Conservation (phyloP, 2,329 filamentous ascomycete genomes). For the Cordyceps cateniannulata region DNA sequence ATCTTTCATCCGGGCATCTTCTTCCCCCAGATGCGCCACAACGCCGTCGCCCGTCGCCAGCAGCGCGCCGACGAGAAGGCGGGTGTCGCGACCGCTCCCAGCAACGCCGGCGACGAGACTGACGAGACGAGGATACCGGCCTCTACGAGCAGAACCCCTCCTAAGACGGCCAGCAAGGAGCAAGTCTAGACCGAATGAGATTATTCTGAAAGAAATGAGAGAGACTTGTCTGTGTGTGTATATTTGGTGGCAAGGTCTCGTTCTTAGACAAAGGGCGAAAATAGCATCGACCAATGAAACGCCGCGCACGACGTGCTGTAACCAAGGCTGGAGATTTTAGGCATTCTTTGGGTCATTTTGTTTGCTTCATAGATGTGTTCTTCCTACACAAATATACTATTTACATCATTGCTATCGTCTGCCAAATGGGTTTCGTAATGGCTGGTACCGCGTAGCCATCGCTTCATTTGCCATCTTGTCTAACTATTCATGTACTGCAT, state of each 20-base stretch:
- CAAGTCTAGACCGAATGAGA: slow-evolving; percentile 9
- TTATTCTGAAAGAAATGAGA: neutral
- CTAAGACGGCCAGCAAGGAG: slow-evolving; percentile 23
- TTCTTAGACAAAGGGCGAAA: neutral
- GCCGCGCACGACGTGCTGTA: neutral
- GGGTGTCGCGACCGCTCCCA: neutral
- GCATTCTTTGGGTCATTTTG: neutral
- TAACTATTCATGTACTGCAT: slow-evolving; percentile 4
- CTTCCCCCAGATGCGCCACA: slow-evolving; percentile 45
- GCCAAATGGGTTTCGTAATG: neutral
- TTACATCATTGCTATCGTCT: neutral
- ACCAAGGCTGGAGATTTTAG: neutral
- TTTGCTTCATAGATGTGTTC: neutral
- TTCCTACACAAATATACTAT: neutral
- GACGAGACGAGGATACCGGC: slow-evolving; percentile 15
- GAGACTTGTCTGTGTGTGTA: neutral
- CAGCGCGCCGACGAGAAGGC: slow-evolving; percentile 8
- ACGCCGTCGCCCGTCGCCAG: slow-evolving; percentile 4
- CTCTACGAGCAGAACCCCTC: neutral
- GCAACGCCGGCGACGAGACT: slow-evolving; percentile 7
- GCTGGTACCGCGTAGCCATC: neutral
- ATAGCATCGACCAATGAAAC: neutral
- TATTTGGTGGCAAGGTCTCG: neutral
- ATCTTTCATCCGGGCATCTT: slow-evolving; percentile 47
- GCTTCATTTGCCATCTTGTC: neutral